Evolutionary conservation across 768 basidiomycete species (phyloP).

Genomic region (Podaxis sp.): DNA sequence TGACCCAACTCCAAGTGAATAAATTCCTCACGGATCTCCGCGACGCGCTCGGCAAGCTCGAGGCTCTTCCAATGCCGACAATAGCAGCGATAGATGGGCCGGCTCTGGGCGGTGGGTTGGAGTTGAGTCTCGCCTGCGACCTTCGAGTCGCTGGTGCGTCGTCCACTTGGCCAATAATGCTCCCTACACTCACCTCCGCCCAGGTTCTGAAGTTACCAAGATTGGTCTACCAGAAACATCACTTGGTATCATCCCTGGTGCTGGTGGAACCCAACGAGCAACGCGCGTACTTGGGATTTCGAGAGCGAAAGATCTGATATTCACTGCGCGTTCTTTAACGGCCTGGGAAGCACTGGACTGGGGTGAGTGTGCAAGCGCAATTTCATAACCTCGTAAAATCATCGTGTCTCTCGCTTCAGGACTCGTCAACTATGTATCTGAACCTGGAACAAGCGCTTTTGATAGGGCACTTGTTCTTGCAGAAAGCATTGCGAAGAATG

Average conservation of each 20-base stretch:
- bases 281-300: conserved; percentile 75
- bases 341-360: conserved; percentile 68
- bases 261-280: conserved; percentile 84
- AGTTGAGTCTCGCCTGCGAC: conserved; percentile 87
- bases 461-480: conserved; percentile 75
- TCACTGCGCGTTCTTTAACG: conserved; percentile 68
- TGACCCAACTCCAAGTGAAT: conserved; percentile 72
- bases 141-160: conserved; percentile 80
- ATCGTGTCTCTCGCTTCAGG: conserved; percentile 41
- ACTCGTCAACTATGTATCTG: conserved; percentile 78
- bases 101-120: conserved; percentile 90
- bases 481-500: conserved; percentile 62
- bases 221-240: conserved; percentile 83
- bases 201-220: conserved; percentile 65
- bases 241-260: conserved; percentile 86
- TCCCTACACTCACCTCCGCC: not conserved
- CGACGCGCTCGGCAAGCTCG: conserved; percentile 68
- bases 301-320: conserved; percentile 85
- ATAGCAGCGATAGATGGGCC: conserved; percentile 93
- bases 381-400: conserved; percentile 8
- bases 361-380: conserved; percentile 41
- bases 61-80: conserved; percentile 82
- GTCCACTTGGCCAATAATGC: not conserved
- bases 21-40: conserved; percentile 79
- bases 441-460: conserved; percentile 55